A percentile compares a stretch with the other conserved stretches of the same genome.
Evolutionary conservation across 129 eudicot species (phyloP).

Genomic region (Scalesia atractyloides): DNA sequence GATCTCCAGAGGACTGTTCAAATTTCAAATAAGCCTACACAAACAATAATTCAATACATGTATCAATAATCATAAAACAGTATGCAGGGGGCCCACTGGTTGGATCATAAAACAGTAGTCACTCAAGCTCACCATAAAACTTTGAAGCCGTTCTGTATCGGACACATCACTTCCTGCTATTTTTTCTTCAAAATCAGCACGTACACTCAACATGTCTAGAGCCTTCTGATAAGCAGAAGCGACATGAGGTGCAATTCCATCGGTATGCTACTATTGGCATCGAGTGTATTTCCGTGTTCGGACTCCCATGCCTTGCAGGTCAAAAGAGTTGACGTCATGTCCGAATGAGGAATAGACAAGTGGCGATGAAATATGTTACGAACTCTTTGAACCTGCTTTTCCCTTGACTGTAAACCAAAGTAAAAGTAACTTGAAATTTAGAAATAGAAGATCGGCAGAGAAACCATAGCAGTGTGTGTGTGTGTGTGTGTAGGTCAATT

Average conservation of each 20-base stretch:
- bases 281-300: conserved; percentile 52
- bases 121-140: conserved; percentile 53
- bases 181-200: conserved; percentile 69
- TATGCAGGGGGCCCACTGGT: conserved; percentile 5
- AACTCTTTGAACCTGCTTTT: conserved; percentile 74
- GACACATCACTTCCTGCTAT: conserved; percentile 47
- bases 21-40: conserved; percentile 75
- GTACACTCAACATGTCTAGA: conserved; percentile 64
- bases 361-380: conserved; percentile 76
- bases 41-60: conserved; percentile 26
- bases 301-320: conserved; percentile 86
- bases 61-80: conserved; percentile 14
- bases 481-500: not conserved
- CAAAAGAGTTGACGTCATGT: conserved; percentile 55
- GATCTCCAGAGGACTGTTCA: conserved; percentile 86
- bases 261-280: conserved; percentile 47
- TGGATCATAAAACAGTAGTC: conserved; percentile 8
- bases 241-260: conserved; percentile 62
- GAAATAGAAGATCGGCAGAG: conserved; percentile 20
- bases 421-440: conserved; percentile 29
- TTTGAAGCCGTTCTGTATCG: conserved; percentile 79
- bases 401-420: conserved; percentile 61
- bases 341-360: conserved; percentile 67
- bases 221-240: conserved; percentile 82
- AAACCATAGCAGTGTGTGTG: conserved; percentile 13